phyloP scores from a whole-genome alignment of 2,329 filamentous ascomycete genomes.

The Peltaster fructicola region DNA sequence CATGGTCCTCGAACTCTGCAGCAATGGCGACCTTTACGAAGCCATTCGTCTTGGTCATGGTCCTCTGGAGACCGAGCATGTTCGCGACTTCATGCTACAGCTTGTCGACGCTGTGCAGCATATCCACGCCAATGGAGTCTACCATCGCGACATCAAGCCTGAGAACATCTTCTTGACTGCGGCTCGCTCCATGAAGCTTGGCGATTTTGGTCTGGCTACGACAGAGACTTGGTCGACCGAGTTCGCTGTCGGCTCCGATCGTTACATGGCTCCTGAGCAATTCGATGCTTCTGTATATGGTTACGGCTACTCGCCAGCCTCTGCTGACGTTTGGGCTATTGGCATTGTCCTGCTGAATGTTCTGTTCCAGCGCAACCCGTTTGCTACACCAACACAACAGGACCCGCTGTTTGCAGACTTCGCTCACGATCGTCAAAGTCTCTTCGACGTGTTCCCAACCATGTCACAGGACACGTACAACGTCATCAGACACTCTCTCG shows the following conservation, averaged over 20 bases:
- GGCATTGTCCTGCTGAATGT: slow-evolving; percentile 94
- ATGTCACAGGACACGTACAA: slow-evolving; percentile 98
- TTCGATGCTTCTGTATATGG: slow-evolving; percentile 65
- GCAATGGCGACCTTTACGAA: slow-evolving; percentile 91
- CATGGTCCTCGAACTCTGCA: slow-evolving; percentile 87
- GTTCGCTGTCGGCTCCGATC: slow-evolving; percentile 86
- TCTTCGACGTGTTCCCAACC: slow-evolving; percentile 95
- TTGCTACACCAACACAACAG: slow-evolving; percentile 74
- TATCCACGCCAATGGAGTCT: slow-evolving; percentile 80
- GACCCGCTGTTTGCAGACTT: slow-evolving; percentile 91
- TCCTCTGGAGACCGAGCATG: slow-evolving; percentile 86
- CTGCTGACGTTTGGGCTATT: slow-evolving; percentile 93
- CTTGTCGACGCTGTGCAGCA: slow-evolving; percentile 77
- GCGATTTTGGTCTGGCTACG: slow-evolving; percentile 88
- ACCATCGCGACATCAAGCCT: slow-evolving; percentile 96
- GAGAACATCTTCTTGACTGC: slow-evolving; percentile 95
- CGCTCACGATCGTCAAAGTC: slow-evolving; percentile 76
- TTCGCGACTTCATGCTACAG: slow-evolving; percentile 92
- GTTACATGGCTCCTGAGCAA: slow-evolving; percentile 98
- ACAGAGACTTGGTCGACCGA: slow-evolving; percentile 81
- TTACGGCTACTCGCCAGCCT: slow-evolving; percentile 70
- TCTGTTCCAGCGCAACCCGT: slow-evolving; percentile 90
- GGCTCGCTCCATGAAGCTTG: slow-evolving; percentile 80
- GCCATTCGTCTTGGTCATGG: slow-evolving; percentile 80
- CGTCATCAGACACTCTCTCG: slow-evolving; percentile 78